Conservation (phyloP, 2,329 filamentous ascomycete species). For the Polychaeton citri region DNA sequence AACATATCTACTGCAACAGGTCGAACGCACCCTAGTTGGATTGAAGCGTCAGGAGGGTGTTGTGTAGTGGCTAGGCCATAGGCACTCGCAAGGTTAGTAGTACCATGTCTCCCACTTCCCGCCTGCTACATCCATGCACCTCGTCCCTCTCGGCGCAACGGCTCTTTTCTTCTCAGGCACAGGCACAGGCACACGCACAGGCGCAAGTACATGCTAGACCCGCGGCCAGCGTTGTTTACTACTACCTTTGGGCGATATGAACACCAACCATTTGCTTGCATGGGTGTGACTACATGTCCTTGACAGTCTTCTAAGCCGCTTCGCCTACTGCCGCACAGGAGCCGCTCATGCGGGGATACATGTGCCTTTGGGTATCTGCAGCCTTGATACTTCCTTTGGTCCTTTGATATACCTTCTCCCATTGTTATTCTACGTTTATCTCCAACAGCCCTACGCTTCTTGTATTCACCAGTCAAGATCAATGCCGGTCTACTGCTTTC, state of each 20-base stretch:
- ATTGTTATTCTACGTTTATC: too few species aligned
- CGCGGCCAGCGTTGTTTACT: not conserved
- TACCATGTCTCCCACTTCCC: too few species aligned
- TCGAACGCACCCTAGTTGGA: too few species aligned
- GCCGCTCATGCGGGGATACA: not conserved
- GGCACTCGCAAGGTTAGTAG: too few species aligned
- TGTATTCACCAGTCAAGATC: slow-evolving; percentile 23
- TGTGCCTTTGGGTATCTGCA: not conserved
- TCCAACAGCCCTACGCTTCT: not conserved
- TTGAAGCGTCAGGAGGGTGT: too few species aligned
- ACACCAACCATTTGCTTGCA: too few species aligned
- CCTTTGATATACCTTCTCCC: not conserved
- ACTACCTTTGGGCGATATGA: not conserved
- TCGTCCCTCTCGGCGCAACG: not conserved
- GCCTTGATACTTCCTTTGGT: not conserved
- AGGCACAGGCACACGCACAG: not conserved
- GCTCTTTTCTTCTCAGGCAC: not conserved
- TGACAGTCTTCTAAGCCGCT: too few species aligned
- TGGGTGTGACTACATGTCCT: too few species aligned
- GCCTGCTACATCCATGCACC: not conserved
- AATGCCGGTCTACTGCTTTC: slow-evolving; percentile 71
- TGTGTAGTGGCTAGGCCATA: too few species aligned
- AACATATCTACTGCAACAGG: too few species aligned
- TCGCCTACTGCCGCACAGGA: not conserved
- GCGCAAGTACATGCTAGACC: not conserved